phyloP scores from a whole-genome alignment of 2,329 filamentous ascomycete genomes.

The Periconia macrospinosa region DNA sequence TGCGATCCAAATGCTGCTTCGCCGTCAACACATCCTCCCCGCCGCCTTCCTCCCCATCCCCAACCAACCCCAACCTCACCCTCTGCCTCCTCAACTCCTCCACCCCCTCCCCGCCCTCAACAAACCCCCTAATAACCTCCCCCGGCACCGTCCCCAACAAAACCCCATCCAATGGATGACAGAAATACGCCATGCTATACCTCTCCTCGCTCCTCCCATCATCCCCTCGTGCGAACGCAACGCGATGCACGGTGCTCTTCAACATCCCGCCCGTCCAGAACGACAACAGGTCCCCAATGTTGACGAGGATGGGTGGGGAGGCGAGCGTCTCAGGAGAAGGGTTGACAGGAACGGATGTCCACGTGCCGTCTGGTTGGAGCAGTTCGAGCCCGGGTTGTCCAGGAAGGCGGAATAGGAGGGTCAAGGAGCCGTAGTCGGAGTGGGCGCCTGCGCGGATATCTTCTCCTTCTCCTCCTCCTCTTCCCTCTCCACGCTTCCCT shows the following conservation, averaged over 20 bases:
- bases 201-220: slow-evolving; percentile 45
- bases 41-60: slow-evolving; percentile 39
- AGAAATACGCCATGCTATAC: slow-evolving; percentile 65
- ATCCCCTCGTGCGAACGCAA: slow-evolving; percentile 68
- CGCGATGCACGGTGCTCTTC: slow-evolving; percentile 85
- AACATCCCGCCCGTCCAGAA: slow-evolving; percentile 92
- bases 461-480: slow-evolving; percentile 40
- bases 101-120: slow-evolving; percentile 23
- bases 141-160: slow-evolving; percentile 60
- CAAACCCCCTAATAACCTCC: slow-evolving; percentile 48
- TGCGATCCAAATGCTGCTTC: slow-evolving; percentile 59
- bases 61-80: slow-evolving; percentile 49
- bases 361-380: slow-evolving; percentile 57
- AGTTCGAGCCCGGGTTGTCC: slow-evolving; percentile 89
- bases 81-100: slow-evolving; percentile 38
- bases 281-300: slow-evolving; percentile 73
- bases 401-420: slow-evolving; percentile 78
- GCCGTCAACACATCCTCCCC: slow-evolving; percentile 57
- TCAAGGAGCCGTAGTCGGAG: slow-evolving; percentile 76
- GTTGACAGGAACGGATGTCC: slow-evolving; percentile 49
- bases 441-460: slow-evolving; percentile 87
- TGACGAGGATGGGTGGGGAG: slow-evolving; percentile 53
- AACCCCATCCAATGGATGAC: slow-evolving; percentile 61
- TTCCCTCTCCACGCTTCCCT: no score
- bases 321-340: slow-evolving; percentile 63